Conservation (phyloP, 805 yeast genomes). For the Brettanomyces custersianus region DNA sequence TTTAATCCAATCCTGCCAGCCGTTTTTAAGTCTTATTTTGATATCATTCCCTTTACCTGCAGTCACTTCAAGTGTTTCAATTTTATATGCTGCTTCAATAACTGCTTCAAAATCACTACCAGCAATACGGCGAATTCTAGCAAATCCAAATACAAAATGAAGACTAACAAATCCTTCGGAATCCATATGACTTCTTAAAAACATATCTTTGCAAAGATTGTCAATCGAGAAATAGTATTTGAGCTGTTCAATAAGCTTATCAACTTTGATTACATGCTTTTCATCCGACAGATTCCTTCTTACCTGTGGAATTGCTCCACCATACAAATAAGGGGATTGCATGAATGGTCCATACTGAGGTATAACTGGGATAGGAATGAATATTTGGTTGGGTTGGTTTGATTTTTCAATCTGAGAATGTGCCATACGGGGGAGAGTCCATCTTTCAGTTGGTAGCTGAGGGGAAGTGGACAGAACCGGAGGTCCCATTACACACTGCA, state of each 20-base stretch:
- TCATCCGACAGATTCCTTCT: neutral
- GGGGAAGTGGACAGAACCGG: too few species aligned
- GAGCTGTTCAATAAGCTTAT: conserved; percentile 38
- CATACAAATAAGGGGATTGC: too few species aligned
- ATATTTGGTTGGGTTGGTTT: too few species aligned
- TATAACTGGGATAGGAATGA: too few species aligned
- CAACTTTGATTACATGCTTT: neutral
- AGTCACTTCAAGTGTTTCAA: conserved; percentile 29
- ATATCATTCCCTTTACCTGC: conserved; percentile 35
- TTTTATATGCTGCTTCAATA: conserved; percentile 17
- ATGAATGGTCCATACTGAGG: too few species aligned
- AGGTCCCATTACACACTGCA: too few species aligned
- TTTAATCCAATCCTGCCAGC: conserved; percentile 1
- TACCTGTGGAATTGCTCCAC: too few species aligned
- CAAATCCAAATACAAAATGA: conserved; percentile 50
- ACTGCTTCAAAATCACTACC: conserved; percentile 41
- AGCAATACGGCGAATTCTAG: conserved; percentile 56
- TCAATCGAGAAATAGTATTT: conserved; percentile 85
- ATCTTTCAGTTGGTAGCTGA: too few species aligned
- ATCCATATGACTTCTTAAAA: conserved; percentile 69
- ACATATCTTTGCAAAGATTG: conserved; percentile 76
- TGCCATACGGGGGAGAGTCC: too few species aligned
- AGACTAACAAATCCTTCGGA: conserved; percentile 60
- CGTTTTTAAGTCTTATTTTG: conserved; percentile 59
- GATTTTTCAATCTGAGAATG: too few species aligned